A percentile compares a stretch with the other conserved stretches of the same genome.
These are phyloP conservation scores for Talaromyces sp. DNA, from an alignment of 2,329 filamentous ascomycete species.

Conservation along the genomic window DNA sequence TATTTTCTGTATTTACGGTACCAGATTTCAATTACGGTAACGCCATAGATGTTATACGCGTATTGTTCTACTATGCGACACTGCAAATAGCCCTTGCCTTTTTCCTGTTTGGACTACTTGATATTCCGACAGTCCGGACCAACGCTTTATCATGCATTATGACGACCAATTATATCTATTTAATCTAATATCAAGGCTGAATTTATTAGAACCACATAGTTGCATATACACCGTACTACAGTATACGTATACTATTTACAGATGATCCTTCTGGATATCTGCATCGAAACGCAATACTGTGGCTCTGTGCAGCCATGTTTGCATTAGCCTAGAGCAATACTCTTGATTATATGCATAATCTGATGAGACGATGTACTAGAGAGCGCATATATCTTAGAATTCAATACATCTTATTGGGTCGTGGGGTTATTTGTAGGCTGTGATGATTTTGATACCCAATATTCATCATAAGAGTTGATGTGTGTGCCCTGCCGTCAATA, in stretches of 20 bases:
- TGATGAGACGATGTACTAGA: neutral
- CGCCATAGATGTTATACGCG: neutral
- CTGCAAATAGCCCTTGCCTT: neutral
- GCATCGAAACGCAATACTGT: neutral
- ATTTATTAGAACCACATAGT: neutral
- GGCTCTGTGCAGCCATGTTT: neutral
- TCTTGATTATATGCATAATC: conserved; percentile 6
- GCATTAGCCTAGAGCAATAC: neutral
- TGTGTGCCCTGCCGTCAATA: neutral
- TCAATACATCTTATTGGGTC: conserved; percentile 3
- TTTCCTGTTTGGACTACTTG: conserved; percentile 4
- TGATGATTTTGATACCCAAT: conserved; percentile 7
- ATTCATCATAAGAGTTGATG: neutral
- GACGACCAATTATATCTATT: conserved; percentile 1
- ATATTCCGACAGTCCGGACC: conserved; percentile 14
- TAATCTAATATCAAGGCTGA: neutral
- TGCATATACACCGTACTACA: neutral
- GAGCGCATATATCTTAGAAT: neutral
- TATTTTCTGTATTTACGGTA: neutral
- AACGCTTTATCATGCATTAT: conserved; percentile 7
- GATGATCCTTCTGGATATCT: conserved; percentile 1
- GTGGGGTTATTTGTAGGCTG: neutral
- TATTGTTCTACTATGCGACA: neutral
- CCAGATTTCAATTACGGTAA: neutral
- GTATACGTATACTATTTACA: neutral